phyloP scores from a whole-genome alignment of 306 rosid species.

The Hippophae tibetana region DNA sequence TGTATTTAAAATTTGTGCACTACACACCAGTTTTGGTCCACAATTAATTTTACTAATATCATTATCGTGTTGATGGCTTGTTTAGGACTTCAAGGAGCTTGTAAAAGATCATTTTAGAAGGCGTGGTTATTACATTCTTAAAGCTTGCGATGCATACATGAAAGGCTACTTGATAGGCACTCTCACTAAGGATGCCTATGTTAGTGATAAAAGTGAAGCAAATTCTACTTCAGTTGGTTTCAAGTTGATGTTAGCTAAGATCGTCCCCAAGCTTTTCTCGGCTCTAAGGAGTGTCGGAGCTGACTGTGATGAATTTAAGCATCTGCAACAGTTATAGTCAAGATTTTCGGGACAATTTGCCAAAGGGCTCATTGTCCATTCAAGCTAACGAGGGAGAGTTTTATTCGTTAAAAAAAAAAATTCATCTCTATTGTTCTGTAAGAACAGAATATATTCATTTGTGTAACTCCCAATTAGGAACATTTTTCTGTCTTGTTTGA shows the following conservation, averaged over 20 bases:
- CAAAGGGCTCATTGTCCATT: slow-evolving; percentile 10
- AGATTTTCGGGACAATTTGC: slow-evolving; percentile 12
- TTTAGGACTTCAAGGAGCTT: slow-evolving; percentile 77
- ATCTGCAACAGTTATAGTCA: slow-evolving; percentile 54
- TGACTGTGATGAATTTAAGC: slow-evolving; percentile 72
- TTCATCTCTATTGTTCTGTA: slow-evolving; percentile 20
- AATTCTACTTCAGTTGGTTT: slow-evolving; percentile 90
- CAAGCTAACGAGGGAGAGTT: slow-evolving; percentile 21
- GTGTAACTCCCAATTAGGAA: slow-evolving; percentile 9
- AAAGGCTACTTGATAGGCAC: slow-evolving; percentile 82
- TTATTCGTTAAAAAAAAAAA: slow-evolving; percentile 9
- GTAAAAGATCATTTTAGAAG: slow-evolving; percentile 70
- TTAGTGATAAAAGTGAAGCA: slow-evolving; percentile 41
- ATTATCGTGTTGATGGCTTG: slow-evolving; percentile 17
- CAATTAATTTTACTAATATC: slow-evolving; percentile 6
- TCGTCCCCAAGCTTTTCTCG: slow-evolving; percentile 65
- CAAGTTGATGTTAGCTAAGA: slow-evolving; percentile 88
- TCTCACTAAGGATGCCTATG: slow-evolving; percentile 55
- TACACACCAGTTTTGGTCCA: not conserved
- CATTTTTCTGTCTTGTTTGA: slow-evolving; percentile 15
- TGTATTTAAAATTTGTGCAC: too few relatives aligned
- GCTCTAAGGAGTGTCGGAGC: slow-evolving; percentile 68
- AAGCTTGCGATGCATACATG: slow-evolving; percentile 94
- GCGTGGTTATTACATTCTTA: slow-evolving; percentile 82
- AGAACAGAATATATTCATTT: slow-evolving; percentile 8